Base-by-base conservation (phyloP, 1,284 basidiomycete species). In the Coniophora puteana region DNA sequence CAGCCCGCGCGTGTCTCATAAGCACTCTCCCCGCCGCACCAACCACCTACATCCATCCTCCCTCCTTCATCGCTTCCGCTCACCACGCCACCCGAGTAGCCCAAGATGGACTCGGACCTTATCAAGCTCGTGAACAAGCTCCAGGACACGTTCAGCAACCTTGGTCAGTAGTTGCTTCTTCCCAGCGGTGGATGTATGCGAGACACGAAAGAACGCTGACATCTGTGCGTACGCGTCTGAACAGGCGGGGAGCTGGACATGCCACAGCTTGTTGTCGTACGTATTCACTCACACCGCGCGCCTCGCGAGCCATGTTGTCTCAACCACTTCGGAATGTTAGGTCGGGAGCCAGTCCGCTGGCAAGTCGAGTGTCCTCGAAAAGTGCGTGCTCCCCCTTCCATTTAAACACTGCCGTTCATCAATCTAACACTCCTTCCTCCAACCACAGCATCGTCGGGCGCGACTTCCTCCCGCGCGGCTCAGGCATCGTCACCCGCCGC, bases 71-170 rank as follows among this genome's bases (percentile, higher is more conserved):
- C 40, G 20, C n/a, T 33, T n/a, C 23, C 22, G 14, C 26, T 22
- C 38, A n/a, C 34, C 18, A 40, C 37, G 23, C 16, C 31, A 18
- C 20, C 41, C 29, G 27, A 17, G 7, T 28, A 31, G 46, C 39
- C 61, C 62, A 75, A 52, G 50, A 91, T 94, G 92, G 92, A 95
- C 66, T 80, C 85, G 39, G 93, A 97, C 65, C 81, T 98, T 53
- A 99, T 98, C 56, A 84, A 87, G 54, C 80, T 97, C 18, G 95
- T 98, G 40, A 98, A 98, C 72, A 89, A 87, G 69, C 84, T 99
- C 35, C 95, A 98, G 68, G 87, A 89, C 54, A 89, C 86, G 41
- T 90, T 89, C 67, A 77, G 72, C 61, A 89, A 89, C 57, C 76
- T 89, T 41, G 86, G 87, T 86, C 47, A 50, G 81, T 70, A 38